phyloP scores from a whole-genome alignment of 73 alveolate genomes.

The Paramecium octaurelia region DNA sequence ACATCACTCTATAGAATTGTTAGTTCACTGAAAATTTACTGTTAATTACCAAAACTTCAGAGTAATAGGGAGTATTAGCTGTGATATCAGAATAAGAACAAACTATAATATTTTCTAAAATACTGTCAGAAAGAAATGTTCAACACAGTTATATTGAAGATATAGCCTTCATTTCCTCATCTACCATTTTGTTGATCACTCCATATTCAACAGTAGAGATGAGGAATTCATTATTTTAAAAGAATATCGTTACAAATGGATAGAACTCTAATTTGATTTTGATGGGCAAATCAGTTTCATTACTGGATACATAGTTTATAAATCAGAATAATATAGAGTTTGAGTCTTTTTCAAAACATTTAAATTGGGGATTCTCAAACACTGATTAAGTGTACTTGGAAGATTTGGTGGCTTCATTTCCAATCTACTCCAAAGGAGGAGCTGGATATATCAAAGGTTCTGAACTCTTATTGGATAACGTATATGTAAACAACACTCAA shows the following conservation, averaged over 20 bases:
- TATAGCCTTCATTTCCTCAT: not conserved
- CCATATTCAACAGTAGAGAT: not conserved
- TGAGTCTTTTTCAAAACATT: not conserved
- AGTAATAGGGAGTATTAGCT: not conserved
- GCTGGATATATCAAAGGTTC: not conserved
- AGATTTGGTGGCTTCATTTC: not conserved
- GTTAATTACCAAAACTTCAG: not conserved
- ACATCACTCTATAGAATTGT: not conserved
- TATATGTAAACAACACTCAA: not conserved
- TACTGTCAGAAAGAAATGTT: not conserved
- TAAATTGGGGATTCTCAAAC: not conserved
- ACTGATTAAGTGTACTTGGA: not conserved
- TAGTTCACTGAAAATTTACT: not conserved
- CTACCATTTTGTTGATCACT: not conserved
- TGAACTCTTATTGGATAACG: not conserved
- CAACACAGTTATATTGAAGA: not conserved
- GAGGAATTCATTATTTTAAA: not conserved
- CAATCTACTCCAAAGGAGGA: not conserved
- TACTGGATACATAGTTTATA: not conserved
- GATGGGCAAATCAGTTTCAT: not conserved
- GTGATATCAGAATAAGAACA: not conserved
- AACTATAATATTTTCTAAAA: not conserved
- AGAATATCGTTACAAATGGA: not conserved
- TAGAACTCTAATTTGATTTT: not conserved
- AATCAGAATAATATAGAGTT: not conserved